Conservation (phyloP, 2,329 filamentous ascomycete genomes). For the Claviceps sp. region DNA sequence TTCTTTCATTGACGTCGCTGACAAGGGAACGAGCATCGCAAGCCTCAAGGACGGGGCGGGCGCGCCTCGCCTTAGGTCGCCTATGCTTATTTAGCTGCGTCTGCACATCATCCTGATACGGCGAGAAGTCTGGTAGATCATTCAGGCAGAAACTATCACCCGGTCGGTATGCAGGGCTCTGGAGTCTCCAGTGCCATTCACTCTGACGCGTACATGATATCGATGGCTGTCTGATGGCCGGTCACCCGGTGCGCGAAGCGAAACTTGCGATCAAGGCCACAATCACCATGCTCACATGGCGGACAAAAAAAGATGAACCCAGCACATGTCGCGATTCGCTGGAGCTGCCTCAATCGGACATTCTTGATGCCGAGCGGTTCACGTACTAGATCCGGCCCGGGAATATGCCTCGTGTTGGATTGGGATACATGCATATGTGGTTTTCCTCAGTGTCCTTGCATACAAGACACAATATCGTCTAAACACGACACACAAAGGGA, state of each 20-base stretch:
- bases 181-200: background rate
- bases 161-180: background rate
- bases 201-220: background rate
- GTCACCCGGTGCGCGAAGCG: background rate
- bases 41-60: too few relatives aligned
- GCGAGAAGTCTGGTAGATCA: background rate
- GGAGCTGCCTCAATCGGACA: too few relatives aligned
- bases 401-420: too few relatives aligned
- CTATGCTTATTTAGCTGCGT: background rate
- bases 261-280: background rate
- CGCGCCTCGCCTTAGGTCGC: background rate
- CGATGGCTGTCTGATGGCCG: background rate
- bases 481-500: too few relatives aligned
- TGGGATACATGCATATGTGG: too few relatives aligned
- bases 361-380: too few relatives aligned
- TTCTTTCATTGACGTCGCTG: too few relatives aligned
- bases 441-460: too few relatives aligned
- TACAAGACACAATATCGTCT: too few relatives aligned
- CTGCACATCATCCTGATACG: background rate
- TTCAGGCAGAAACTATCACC: background rate
- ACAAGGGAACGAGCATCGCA: background rate
- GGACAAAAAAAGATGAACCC: too few relatives aligned
- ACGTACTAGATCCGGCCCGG: too few relatives aligned
- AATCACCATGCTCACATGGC: background rate
- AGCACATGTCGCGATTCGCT: too few relatives aligned